Evolutionary conservation across 1,284 basidiomycete species (phyloP).

Genomic region (Leccinum pachyderme): DNA sequence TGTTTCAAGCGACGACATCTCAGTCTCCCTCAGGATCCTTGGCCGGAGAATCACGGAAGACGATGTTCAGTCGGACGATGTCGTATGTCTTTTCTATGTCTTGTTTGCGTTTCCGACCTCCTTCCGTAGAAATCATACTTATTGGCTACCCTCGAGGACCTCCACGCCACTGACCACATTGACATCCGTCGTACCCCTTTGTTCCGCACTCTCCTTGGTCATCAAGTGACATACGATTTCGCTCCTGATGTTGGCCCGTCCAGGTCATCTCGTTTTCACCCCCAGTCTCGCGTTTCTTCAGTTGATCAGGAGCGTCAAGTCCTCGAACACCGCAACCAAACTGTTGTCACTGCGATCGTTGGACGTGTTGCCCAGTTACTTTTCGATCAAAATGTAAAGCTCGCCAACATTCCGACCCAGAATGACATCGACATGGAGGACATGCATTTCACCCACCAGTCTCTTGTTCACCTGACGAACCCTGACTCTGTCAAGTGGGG

Average conservation of each 20-base stretch:
- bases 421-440: constrained; percentile 29
- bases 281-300: constrained; percentile 15
- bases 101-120: constrained; percentile 2
- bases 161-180: constrained; percentile 33
- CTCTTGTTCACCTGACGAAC: constrained; percentile 42
- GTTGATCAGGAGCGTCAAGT: constrained; percentile 35
- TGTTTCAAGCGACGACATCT: constrained; percentile 22
- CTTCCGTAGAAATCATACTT: constrained; percentile 39
- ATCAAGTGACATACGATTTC: constrained; percentile 24
- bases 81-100: constrained; percentile 35
- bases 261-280: constrained; percentile 17
- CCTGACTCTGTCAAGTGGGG: constrained; percentile 52
- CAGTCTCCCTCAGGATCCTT: constrained; percentile 28
- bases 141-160: constrained; percentile 34
- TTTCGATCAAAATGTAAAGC: constrained; percentile 44
- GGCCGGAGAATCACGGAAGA: constrained; percentile 32
- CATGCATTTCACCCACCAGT: constrained; percentile 19
- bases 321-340: constrained; percentile 39
- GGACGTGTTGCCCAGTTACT: constrained; percentile 45
- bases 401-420: constrained; percentile 31
- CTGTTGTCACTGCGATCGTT: constrained; percentile 52
- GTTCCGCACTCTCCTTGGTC: constrained; percentile 30
- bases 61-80: constrained; percentile 43
- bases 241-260: constrained; percentile 11
- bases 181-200: constrained; percentile 37